These are phyloP conservation scores for Neostapfia colusana DNA, from an alignment of 176 grass and related monocot genomes.

Conservation along the genomic window DNA sequence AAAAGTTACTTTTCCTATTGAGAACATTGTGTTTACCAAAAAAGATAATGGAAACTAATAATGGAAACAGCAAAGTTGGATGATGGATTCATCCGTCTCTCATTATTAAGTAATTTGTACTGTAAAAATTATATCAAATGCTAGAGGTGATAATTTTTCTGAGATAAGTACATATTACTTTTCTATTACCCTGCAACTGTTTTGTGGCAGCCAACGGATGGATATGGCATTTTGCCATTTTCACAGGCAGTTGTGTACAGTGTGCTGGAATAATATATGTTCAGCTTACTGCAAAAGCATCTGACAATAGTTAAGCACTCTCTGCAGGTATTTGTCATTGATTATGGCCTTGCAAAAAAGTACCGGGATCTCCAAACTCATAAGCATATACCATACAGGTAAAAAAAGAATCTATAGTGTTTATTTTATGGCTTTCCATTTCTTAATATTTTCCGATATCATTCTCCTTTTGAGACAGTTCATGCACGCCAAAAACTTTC, in stretches of 20 bases:
- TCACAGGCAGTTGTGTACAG: conserved; percentile 14
- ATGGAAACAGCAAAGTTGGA: conserved; percentile 6
- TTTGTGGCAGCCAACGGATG: background rate
- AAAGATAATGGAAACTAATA: background rate
- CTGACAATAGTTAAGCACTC: conserved; percentile 11
- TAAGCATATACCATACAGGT: conserved; percentile 75
- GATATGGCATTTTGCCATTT: conserved; percentile 12
- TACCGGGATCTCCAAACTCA: conserved; percentile 56
- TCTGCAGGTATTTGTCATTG: conserved; percentile 55
- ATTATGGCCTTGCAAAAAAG: conserved; percentile 66
- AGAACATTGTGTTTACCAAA: background rate
- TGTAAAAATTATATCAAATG: background rate
- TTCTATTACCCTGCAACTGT: conserved; percentile 6
- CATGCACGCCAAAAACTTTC: background rate
- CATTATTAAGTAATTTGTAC: background rate
- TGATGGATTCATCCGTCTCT: background rate
- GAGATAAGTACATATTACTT: background rate
- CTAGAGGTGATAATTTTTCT: background rate
- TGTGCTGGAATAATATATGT: background rate
- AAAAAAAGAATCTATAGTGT: conserved; percentile 10
- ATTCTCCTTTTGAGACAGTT: conserved; percentile 1
- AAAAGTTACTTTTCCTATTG: background rate
- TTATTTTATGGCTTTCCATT: conserved; percentile 12
- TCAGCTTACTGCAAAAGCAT: conserved; percentile 4
- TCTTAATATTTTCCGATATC: background rate